A percentile compares a stretch with the other conserved stretches of the same genome.
phyloP scores from a whole-genome alignment of 1,139 yeast genomes.

The Candida neerlandica region DNA sequence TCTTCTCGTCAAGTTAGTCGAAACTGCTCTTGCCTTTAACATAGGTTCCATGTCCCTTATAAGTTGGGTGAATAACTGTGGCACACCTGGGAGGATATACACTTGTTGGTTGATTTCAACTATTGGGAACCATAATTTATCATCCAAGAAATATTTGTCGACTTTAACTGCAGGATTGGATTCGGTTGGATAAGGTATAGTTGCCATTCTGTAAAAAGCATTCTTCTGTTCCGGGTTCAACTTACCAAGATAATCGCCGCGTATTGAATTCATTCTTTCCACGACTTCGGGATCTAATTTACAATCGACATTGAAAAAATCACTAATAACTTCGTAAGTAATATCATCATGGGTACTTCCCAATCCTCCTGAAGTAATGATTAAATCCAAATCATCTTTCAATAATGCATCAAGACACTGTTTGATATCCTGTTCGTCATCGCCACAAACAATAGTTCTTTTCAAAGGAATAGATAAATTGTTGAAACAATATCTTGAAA shows the following conservation, averaged over 20 bases:
- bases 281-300: conserved; percentile 59
- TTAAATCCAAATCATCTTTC: conserved; percentile 57
- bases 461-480: conserved; percentile 55
- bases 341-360: conserved; percentile 93
- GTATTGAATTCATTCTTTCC: conserved; percentile 56
- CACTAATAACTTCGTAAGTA: conserved; percentile 72
- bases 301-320: conserved; percentile 57
- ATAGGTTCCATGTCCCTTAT: conserved; percentile 34
- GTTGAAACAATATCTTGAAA: conserved; percentile 69
- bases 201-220: conserved; percentile 79
- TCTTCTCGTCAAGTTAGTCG: conserved; percentile 40
- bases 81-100: conserved; percentile 81
- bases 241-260: conserved; percentile 40
- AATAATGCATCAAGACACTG: conserved; percentile 50
- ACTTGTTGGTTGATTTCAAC: conserved; percentile 65
- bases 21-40: conserved; percentile 27
- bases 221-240: conserved; percentile 48
- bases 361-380: conserved; percentile 81
- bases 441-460: conserved; percentile 74
- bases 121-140: conserved; percentile 80
- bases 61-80: conserved; percentile 64
- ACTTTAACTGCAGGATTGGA: conserved; percentile 31
- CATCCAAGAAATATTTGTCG: conserved; percentile 53
- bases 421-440: conserved; percentile 66
- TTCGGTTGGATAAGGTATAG: conserved; percentile 49